Conservation (phyloP, 2,329 filamentous ascomycete species). For the Diaporthe sp. region DNA sequence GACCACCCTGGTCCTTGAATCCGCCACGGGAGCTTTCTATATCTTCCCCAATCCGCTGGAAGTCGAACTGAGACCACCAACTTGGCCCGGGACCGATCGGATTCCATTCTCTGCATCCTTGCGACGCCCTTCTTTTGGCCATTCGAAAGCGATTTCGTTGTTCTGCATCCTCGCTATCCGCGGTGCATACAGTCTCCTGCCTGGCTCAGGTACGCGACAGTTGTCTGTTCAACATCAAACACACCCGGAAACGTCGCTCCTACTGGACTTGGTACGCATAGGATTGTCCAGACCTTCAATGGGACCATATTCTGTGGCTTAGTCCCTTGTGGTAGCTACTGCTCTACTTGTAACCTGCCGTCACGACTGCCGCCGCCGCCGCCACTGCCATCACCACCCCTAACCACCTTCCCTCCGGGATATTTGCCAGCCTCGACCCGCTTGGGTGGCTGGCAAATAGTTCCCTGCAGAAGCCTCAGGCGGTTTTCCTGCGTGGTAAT, state of each 20-base stretch:
- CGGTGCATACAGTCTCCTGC: neutral
- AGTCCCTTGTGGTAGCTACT: neutral
- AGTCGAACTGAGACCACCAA: neutral
- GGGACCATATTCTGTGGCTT: neutral
- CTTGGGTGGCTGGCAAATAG: neutral
- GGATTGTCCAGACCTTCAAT: neutral
- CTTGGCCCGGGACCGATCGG: slow-evolving; percentile 4
- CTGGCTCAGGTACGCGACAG: neutral
- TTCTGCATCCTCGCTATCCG: neutral
- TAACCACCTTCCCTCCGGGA: neutral
- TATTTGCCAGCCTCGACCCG: neutral
- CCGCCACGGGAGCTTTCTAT: slow-evolving; percentile 10
- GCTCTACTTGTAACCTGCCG: neutral
- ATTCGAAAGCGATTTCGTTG: neutral
- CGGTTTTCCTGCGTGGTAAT: neutral
- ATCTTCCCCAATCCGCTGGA: slow-evolving; percentile 7
- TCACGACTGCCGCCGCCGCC: neutral
- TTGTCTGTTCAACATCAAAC: neutral
- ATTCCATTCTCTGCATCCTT: neutral
- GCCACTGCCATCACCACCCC: neutral
- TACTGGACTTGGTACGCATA: neutral
- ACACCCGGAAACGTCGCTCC: neutral
- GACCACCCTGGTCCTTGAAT: slow-evolving; percentile 21
- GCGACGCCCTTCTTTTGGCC: neutral
- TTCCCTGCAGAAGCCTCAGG: neutral